Base-by-base conservation (phyloP, 2,329 filamentous ascomycete genomes). In the Clarireedia sp. region DNA sequence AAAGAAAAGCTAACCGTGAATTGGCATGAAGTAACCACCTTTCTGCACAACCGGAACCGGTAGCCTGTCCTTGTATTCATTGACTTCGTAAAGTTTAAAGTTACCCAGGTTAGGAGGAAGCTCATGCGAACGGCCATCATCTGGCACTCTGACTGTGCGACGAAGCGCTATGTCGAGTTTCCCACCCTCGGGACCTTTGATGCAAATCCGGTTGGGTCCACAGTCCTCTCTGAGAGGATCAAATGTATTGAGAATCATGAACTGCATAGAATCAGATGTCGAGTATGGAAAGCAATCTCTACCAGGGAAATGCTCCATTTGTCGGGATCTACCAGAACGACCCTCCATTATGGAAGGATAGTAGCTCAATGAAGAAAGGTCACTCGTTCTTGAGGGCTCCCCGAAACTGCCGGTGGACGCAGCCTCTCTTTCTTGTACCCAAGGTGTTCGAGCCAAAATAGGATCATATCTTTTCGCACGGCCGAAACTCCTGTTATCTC, bases 1-100 rank as follows among this genome's bases (percentile, higher is more conserved):
- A 41, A 41, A 41, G 16, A n/a, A 41, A 19, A 8, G 47, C 59
- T 40, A 37, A 59, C 58, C 47, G 60, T 76, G 71, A 68, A 79
- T 77, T 0, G 75, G 72, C 5, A 78, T 64, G 59, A 78, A 74
- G 0, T 75, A 48, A 1, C 76, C 75, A 3, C 72, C 72, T 57
- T 75, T 75, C 1, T 57, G 60, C 0, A 58, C 62, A 62, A 77
- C 71, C 4, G 63, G 51, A 0, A 57, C 10, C 0, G 70, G 70
- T 17, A 79, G 60, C 0, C 61, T 65, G 1, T 59, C 48, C 6
- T 63, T 57, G 52, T 72, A 71, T 5, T 70, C 56, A 3, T 58
- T 56, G 16, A 73, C 64, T 37, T 67, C 64, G 59, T 69, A 73
- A 3, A 78, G 62, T 1, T 70, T 71, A 60, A 75, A 76, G 0